A percentile compares a stretch with the other conserved stretches of the same genome.
These are phyloP conservation scores for Nyctanthes arbortristis DNA, from an alignment of 257 asterid species.

Conservation along the genomic window DNA sequence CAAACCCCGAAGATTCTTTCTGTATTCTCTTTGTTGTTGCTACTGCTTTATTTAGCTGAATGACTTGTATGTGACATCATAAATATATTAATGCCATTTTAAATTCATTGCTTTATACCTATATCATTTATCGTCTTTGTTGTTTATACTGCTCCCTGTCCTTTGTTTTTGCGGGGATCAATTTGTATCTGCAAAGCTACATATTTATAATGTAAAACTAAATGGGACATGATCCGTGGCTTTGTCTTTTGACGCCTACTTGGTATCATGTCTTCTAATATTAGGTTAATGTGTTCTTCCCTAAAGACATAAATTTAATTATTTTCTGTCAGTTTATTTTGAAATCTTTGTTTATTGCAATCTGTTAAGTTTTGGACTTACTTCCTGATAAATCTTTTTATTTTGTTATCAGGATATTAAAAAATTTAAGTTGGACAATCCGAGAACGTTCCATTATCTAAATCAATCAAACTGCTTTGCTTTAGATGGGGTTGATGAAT, in stretches of 20 bases:
- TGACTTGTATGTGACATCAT: background rate
- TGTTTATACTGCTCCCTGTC: background rate
- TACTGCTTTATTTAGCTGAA: background rate
- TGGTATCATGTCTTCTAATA: background rate
- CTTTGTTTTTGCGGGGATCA: background rate
- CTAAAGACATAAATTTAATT: background rate
- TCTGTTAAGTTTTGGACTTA: background rate
- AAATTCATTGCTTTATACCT: background rate
- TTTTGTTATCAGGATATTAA: slow-evolving; percentile 55
- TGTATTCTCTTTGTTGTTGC: background rate
- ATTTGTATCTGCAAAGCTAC: background rate
- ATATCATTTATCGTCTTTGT: background rate
- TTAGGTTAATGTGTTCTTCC: background rate
- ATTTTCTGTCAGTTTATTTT: background rate
- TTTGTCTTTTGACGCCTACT: background rate
- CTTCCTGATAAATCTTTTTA: slow-evolving; percentile 15
- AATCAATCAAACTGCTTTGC: slow-evolving; percentile 86
- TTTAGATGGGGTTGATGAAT: slow-evolving; percentile 83
- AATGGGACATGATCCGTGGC: background rate
- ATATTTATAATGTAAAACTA: background rate
- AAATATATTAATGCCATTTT: background rate
- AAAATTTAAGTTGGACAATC: slow-evolving; percentile 81
- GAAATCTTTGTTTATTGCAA: background rate
- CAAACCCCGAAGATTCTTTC: background rate
- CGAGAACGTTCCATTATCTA: slow-evolving; percentile 89